These are phyloP conservation scores for Hyaloperonospora brassicae DNA, from an alignment of 352 stramenopile species.

Conservation along the genomic window DNA sequence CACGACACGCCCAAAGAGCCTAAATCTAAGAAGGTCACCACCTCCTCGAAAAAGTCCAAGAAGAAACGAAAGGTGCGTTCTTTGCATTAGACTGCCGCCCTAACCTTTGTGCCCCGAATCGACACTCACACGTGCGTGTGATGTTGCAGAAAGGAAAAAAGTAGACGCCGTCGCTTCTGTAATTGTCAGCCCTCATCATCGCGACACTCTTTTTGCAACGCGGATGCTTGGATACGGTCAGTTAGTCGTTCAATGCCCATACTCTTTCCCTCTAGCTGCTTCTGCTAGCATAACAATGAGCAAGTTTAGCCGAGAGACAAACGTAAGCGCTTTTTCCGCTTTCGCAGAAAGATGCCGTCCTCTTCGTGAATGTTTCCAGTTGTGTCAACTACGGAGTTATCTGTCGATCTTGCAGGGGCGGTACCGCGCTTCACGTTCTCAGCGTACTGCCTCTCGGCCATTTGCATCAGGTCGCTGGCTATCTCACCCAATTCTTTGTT, in stretches of 20 bases:
- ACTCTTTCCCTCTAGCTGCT: conserved; percentile 12
- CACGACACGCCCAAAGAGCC: conserved; percentile 22
- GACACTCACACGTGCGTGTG: no score
- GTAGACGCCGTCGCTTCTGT: conserved; percentile 20
- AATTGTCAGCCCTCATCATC: conserved; percentile 13
- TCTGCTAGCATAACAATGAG: conserved; percentile 18
- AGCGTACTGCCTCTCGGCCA: conserved; percentile 48
- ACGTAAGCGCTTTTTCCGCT: conserved; percentile 37
- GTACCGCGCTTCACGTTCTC: conserved; percentile 21
- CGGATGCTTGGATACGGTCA: conserved; percentile 12
- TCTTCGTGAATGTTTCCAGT: conserved; percentile 15
- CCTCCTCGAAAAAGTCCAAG: conserved; percentile 49
- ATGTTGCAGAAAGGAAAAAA: conserved; percentile 39
- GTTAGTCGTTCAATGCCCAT: conserved; percentile 16
- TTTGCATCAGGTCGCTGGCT: conserved; percentile 59
- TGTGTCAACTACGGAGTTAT: conserved; percentile 6
- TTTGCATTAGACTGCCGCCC: not conserved
- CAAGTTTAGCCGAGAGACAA: conserved; percentile 28
- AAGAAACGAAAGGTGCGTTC: conserved; percentile 62
- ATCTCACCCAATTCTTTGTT: conserved; percentile 54
- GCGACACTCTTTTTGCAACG: conserved; percentile 5
- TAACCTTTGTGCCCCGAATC: not conserved
- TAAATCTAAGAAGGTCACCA: conserved; percentile 25
- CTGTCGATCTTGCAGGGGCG: conserved; percentile 25
- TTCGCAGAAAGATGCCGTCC: conserved; percentile 29